These are phyloP conservation scores for Penicillium malachiteum DNA, from an alignment of 495 filamentous ascomycete genomes.

Conservation along the genomic window DNA sequence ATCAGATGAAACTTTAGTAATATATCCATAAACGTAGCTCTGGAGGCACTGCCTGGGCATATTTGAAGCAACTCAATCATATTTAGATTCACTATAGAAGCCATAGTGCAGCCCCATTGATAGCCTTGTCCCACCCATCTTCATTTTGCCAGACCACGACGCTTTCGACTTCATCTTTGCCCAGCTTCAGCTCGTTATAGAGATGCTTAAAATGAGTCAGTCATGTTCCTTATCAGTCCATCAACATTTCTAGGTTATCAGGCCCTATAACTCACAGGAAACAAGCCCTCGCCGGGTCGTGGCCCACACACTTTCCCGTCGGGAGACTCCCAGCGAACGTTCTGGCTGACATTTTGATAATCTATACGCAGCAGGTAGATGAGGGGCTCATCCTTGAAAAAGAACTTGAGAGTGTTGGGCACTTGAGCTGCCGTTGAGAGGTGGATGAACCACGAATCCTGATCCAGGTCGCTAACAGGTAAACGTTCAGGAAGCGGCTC, in stretches of 20 bases:
- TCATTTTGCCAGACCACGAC: conserved; percentile 46
- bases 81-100: conserved; percentile 23
- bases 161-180: conserved; percentile 45
- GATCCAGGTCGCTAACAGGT: conserved; percentile 43
- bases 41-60: no score
- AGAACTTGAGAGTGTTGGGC: conserved; percentile 52
- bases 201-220: conserved; percentile 34
- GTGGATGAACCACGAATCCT: conserved; percentile 42
- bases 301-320: conserved; percentile 42
- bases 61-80: background rate
- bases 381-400: conserved; percentile 73
- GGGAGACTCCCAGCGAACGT: conserved; percentile 44
- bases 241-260: background rate
- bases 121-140: conserved; percentile 43
- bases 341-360: conserved; percentile 56
- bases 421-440: conserved; percentile 43
- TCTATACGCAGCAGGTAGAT: conserved; percentile 73
- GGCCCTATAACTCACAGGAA: conserved; percentile 36
- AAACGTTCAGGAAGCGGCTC: conserved; percentile 44
- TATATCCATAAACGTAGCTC: background rate
- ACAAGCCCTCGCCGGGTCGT: conserved; percentile 43
- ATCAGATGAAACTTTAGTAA: no score
- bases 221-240: background rate
- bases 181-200: conserved; percentile 46
- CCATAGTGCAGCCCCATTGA: conserved; percentile 41